Evolutionary conservation across 495 filamentous ascomycete species (phyloP), one percentile per base, ranked within the genome.

Genomic region (Tuber borchii): DNA sequence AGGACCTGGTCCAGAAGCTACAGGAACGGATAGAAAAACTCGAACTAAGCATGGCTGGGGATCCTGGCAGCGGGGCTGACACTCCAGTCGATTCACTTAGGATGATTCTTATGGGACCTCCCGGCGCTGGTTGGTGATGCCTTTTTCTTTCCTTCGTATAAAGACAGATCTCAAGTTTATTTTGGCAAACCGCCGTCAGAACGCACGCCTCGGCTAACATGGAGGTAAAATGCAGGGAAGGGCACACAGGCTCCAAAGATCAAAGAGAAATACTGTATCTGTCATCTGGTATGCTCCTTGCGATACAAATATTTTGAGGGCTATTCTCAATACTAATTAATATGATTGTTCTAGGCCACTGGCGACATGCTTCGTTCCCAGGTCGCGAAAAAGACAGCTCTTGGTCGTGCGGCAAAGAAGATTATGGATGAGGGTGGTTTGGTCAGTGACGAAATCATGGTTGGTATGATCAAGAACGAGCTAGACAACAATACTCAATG

Each of bases 351-450:
- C 31, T 78, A 98, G 95, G 95, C 96, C 75, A 99, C 95, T 73
- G 95, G 95, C 83, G 95, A 99, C 86, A 99, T 99, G 95, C 90
- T 99, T 83, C 93, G 95, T 76, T 95, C 94, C 78, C 95, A 99
- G 85, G 96, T 99, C 84, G 92, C 95, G 76, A 97, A 96, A 88
- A 97, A 97, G 90, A 99, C 96, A 70, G 86, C 92, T 34, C 89
- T 99, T 78, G 95, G 95, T 76, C 90, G 91, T 84, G 93, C 97
- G 87, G 95, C 95, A 75, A 99, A 99, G 91, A 99, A 99, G 90
- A 99, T 99, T 85, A 99, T 99, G 95, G 95, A 99, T 82, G 90
- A 94, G 83, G 95, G 95, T 81, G 95, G 94, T 74, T 89, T 99
- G 74, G 95, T 99, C 83, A 97, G 93, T 85, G 95, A 99, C 84